Percentiles rank a stretch among this genome's conserved stretches.
These are phyloP conservation scores for Salix purpurea DNA, from an alignment of 345 rosid species.

Conservation along the genomic window DNA sequence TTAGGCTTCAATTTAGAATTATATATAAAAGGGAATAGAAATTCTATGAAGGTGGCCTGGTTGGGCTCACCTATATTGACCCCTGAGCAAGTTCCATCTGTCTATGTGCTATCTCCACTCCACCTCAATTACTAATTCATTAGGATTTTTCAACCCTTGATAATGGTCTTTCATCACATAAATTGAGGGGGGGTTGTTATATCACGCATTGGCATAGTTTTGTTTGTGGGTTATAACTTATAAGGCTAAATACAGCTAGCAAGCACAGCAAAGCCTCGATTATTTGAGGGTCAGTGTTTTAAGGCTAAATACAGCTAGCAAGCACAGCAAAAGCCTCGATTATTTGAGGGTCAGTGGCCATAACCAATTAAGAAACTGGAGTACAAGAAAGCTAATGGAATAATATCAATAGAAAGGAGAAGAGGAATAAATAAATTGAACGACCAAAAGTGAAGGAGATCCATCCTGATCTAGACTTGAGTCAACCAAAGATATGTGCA, in stretches of 20 bases:
- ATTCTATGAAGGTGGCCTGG: background rate
- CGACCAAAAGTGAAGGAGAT: slow-evolving; percentile 8
- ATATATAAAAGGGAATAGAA: background rate
- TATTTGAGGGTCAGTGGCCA: slow-evolving; percentile 2
- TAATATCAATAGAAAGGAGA: background rate
- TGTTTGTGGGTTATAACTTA: background rate
- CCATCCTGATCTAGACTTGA: slow-evolving; percentile 1
- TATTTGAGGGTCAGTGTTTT: background rate
- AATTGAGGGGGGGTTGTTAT: background rate
- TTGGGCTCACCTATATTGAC: background rate
- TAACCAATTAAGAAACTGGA: background rate
- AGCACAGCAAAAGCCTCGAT: background rate
- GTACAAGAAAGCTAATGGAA: background rate
- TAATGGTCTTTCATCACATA: background rate
- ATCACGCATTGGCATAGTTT: background rate
- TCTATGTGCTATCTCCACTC: slow-evolving; percentile 3
- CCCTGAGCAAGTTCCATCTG: slow-evolving; percentile 4
- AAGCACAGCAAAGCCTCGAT: background rate
- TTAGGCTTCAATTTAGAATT: slow-evolving; percentile 4
- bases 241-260: background rate
- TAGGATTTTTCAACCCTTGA: background rate
- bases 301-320: background rate
- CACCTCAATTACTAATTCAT: background rate
- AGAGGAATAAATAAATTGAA: background rate
- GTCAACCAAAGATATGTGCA: slow-evolving; percentile 23